Evolutionary conservation across 257 asterid genomes (phyloP).

Genomic region (Nicotiana tomentosiformis): DNA sequence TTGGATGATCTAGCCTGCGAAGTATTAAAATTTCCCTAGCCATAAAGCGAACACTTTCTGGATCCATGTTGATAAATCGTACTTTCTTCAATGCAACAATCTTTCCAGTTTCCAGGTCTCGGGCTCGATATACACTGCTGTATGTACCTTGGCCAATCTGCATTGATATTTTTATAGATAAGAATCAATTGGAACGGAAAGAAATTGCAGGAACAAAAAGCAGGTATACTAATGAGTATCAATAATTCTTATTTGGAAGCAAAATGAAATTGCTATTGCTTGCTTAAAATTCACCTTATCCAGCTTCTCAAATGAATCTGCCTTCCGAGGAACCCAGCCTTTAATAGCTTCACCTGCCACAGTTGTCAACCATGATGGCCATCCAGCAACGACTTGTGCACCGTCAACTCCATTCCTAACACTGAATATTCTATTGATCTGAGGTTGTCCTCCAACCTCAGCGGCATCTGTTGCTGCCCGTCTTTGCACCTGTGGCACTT

Average conservation of each 20-base stretch:
- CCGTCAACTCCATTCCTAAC: constrained; percentile 66
- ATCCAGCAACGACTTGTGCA: constrained; percentile 77
- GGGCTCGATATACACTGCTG: constrained; percentile 90
- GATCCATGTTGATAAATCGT: constrained; percentile 86
- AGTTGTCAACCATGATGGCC: constrained; percentile 86
- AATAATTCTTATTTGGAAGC: not conserved
- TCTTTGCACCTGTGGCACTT: constrained; percentile 23
- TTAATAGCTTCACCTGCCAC: constrained; percentile 93
- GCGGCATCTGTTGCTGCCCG: constrained; percentile 19
- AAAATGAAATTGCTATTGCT: not conserved
- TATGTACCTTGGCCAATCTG: constrained; percentile 98
- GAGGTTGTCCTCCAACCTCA: constrained; percentile 39
- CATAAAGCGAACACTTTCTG: constrained; percentile 94
- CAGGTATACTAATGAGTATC: not conserved
- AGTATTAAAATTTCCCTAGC: constrained; percentile 84
- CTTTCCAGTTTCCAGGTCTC: constrained; percentile 79
- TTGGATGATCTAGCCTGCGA: constrained; percentile 85
- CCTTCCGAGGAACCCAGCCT: constrained; percentile 89
- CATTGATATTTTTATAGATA: not conserved
- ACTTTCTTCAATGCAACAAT: constrained; percentile 83
- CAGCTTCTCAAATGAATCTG: constrained; percentile 84
- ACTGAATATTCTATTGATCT: constrained; percentile 48
- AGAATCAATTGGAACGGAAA: not conserved
- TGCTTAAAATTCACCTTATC: constrained; percentile 54
- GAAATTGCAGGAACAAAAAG: not conserved